phyloP scores from a whole-genome alignment of 202 grass and related monocot species.

The Panicum virgatum region DNA sequence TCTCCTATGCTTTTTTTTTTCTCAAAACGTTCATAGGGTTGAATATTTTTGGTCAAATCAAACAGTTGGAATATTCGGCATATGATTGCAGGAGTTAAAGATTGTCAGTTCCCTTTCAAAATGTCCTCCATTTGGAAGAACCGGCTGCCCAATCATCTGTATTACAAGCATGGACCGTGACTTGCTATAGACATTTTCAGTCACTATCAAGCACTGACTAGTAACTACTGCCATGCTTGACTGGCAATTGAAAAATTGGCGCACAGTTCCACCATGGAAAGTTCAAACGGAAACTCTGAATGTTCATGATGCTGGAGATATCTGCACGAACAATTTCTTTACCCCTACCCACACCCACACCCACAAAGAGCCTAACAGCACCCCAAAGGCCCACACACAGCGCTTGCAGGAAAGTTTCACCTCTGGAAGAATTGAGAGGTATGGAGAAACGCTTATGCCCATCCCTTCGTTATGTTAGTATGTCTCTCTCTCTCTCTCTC shows the following conservation, averaged over 20 bases:
- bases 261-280: background rate
- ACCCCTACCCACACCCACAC: no score
- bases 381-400: no score
- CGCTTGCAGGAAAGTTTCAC: no score
- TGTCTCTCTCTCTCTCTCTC: no score
- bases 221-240: background rate
- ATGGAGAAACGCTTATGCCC: no score
- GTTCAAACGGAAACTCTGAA: slow-evolving; percentile 12
- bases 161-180: background rate
- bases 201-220: slow-evolving; percentile 12
- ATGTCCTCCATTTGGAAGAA: background rate
- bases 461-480: no score
- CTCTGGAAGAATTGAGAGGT: no score
- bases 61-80: background rate
- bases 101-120: slow-evolving; percentile 15
- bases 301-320: slow-evolving; percentile 18
- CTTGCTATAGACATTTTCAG: background rate
- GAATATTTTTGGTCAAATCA: background rate
- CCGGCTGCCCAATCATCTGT: background rate
- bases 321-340: background rate
- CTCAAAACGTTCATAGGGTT: background rate
- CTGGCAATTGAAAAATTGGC: background rate
- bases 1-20: background rate
- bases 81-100: background rate
- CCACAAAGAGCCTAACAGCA: no score